These are phyloP conservation scores for Microsporum ferrugineum DNA, from an alignment of 2,329 filamentous ascomycete genomes.

Conservation along the genomic window DNA sequence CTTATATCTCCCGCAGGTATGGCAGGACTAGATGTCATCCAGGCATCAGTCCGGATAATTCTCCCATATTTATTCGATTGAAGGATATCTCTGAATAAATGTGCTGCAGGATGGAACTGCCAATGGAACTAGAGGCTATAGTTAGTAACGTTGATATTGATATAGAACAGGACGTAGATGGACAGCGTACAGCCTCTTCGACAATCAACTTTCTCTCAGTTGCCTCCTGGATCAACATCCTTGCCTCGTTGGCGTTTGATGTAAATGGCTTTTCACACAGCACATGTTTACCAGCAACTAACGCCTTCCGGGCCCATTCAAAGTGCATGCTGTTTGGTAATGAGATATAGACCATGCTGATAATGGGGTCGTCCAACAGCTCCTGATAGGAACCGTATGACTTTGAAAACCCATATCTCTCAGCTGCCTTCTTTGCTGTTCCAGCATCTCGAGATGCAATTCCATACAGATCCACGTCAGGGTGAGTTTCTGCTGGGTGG, in stretches of 20 bases:
- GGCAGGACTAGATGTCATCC: conserved; percentile 20
- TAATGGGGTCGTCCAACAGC: conserved; percentile 17
- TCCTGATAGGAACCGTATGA: conserved; percentile 22
- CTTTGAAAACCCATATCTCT: conserved; percentile 41
- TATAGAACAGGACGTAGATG: neutral
- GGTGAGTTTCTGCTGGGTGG: conserved; percentile 41
- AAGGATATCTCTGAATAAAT: conserved; percentile 27
- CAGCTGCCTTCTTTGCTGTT: conserved; percentile 39
- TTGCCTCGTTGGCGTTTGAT: conserved; percentile 29
- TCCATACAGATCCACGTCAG: conserved; percentile 43
- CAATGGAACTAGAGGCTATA: conserved; percentile 24
- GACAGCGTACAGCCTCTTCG: conserved; percentile 40
- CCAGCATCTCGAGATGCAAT: conserved; percentile 42
- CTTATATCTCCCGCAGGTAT: conserved; percentile 26
- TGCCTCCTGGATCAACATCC: conserved; percentile 32
- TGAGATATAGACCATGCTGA: conserved; percentile 44
- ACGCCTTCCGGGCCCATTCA: conserved; percentile 36
- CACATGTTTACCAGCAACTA: conserved; percentile 22
- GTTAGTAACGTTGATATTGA: neutral
- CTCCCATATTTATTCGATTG: conserved; percentile 24
- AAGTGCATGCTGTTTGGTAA: conserved; percentile 30
- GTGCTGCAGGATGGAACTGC: conserved; percentile 35
- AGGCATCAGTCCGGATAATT: conserved; percentile 21
- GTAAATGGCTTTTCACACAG: conserved; percentile 24
- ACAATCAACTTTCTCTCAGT: conserved; percentile 33